These are phyloP conservation scores for Pseudogymnoascus sp. DNA, from an alignment of 2,329 filamentous ascomycete genomes.

Conservation along the genomic window DNA sequence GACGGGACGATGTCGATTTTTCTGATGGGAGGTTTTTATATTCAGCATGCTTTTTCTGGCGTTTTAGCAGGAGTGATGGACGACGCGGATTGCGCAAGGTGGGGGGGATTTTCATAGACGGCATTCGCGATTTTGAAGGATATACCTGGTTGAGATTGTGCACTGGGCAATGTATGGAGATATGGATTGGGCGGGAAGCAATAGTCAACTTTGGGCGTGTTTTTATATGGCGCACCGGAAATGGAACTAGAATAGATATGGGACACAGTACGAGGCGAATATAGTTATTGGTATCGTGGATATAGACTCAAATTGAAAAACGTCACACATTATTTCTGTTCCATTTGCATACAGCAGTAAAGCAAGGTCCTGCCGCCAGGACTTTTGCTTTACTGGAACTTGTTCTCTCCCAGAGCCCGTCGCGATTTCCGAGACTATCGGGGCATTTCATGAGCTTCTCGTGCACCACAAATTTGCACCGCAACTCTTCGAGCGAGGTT, in stretches of 20 bases:
- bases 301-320: conserved; percentile 2
- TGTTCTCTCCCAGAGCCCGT: not conserved
- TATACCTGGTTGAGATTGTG: not conserved
- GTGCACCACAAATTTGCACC: not conserved
- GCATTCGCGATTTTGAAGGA: not conserved
- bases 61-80: not conserved
- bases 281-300: not conserved
- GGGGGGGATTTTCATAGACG: not conserved
- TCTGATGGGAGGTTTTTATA: not conserved
- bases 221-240: not conserved
- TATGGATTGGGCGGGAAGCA: not conserved
- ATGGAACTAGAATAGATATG: not conserved
- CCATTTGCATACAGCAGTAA: not conserved
- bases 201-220: not conserved
- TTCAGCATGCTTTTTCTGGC: not conserved
- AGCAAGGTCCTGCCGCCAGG: not conserved
- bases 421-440: not conserved
- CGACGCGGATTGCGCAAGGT: not conserved
- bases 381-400: not conserved
- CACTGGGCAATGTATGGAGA: not conserved
- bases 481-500: not conserved
- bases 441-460: not conserved
- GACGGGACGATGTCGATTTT: not conserved
- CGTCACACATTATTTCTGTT: not conserved
- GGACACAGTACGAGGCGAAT: not conserved